Evolutionary conservation across 805 yeast genomes (phyloP).

Genomic region (Candida xyloterini): DNA sequence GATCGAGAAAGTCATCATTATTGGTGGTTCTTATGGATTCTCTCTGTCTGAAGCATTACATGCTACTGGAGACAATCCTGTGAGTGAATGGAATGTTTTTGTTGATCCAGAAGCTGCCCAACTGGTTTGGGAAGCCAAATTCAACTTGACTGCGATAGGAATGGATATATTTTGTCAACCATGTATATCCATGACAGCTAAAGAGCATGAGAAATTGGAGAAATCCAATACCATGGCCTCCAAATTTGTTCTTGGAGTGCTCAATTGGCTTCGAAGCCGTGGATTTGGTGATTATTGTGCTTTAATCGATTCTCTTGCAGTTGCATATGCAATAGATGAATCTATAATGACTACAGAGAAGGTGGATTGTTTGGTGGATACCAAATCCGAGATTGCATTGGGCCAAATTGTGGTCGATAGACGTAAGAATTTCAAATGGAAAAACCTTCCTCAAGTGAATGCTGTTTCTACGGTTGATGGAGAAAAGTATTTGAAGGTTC

Average conservation of each 20-base stretch:
- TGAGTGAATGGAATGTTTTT: slow-evolving; percentile 28
- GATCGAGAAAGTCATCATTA: slow-evolving; percentile 23
- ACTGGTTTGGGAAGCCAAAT: slow-evolving; percentile 21
- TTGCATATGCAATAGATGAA: slow-evolving; percentile 27
- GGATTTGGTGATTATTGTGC: slow-evolving; percentile 29
- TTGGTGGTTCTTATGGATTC: slow-evolving; percentile 29
- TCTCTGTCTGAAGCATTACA: slow-evolving; percentile 23
- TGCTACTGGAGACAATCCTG: slow-evolving; percentile 31
- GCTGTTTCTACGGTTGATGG: slow-evolving; percentile 26
- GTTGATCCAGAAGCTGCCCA: slow-evolving; percentile 31
- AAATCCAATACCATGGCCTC: slow-evolving; percentile 17
- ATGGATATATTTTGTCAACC: slow-evolving; percentile 31
- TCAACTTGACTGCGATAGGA: slow-evolving; percentile 27
- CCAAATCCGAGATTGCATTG: slow-evolving; percentile 23
- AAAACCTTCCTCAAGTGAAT: slow-evolving; percentile 19
- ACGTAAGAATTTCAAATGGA: slow-evolving; percentile 29
- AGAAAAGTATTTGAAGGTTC: slow-evolving; percentile 18
- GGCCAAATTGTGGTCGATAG: slow-evolving; percentile 29
- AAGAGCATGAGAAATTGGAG: slow-evolving; percentile 9
- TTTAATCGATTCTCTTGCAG: slow-evolving; percentile 28
- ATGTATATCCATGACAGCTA: slow-evolving; percentile 22
- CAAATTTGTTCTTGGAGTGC: slow-evolving; percentile 24
- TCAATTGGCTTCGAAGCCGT: slow-evolving; percentile 20
- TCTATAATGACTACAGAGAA: slow-evolving; percentile 22
- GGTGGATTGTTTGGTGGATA: slow-evolving; percentile 25